A percentile compares a stretch with the other conserved stretches of the same genome.
Evolutionary conservation across 805 yeast genomes (phyloP).

Genomic region (Candida methanosorbosa): DNA sequence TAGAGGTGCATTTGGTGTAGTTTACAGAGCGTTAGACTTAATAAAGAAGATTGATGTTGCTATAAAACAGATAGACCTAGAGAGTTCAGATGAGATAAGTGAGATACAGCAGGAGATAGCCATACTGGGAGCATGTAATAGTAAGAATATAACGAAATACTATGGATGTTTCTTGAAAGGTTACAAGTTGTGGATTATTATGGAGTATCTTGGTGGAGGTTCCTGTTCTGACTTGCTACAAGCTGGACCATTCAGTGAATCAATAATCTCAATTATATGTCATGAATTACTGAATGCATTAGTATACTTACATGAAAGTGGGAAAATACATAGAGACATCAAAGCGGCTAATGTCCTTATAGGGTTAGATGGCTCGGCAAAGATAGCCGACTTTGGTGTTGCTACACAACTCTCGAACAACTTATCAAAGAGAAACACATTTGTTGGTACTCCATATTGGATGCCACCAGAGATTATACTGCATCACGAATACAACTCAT

Average conservation of each 20-base stretch:
- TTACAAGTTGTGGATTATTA: conserved; percentile 90
- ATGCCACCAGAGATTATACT: conserved; percentile 56
- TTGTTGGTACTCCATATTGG: conserved; percentile 59
- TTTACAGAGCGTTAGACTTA: conserved; percentile 51
- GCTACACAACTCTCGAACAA: conserved; percentile 68
- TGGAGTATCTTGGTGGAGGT: conserved; percentile 80
- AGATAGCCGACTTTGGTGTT: conserved; percentile 93
- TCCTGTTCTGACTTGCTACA: conserved; percentile 56
- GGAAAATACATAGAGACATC: conserved; percentile 86
- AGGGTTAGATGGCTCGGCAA: conserved; percentile 63
- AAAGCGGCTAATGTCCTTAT: conserved; percentile 87
- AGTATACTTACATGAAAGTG: conserved; percentile 56
- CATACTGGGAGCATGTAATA: conserved; percentile 58
- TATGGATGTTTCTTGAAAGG: conserved; percentile 77
- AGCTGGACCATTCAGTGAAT: conserved; percentile 53
- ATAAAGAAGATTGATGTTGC: conserved; percentile 39
- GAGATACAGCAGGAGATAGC: conserved; percentile 70
- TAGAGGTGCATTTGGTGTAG: conserved; percentile 73
- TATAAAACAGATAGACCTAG: conserved; percentile 63
- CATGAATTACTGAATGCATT: conserved; percentile 52
- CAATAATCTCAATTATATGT: conserved; percentile 43
- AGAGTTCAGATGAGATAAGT: conserved; percentile 57
- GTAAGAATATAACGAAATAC: conserved; percentile 55
- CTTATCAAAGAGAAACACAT: conserved; percentile 40
- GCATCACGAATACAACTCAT: conserved; percentile 49